A percentile compares a stretch with the other conserved stretches of the same genome.
Evolutionary conservation across 306 rosid genomes (phyloP).

Genomic region (Quercus dentata): DNA sequence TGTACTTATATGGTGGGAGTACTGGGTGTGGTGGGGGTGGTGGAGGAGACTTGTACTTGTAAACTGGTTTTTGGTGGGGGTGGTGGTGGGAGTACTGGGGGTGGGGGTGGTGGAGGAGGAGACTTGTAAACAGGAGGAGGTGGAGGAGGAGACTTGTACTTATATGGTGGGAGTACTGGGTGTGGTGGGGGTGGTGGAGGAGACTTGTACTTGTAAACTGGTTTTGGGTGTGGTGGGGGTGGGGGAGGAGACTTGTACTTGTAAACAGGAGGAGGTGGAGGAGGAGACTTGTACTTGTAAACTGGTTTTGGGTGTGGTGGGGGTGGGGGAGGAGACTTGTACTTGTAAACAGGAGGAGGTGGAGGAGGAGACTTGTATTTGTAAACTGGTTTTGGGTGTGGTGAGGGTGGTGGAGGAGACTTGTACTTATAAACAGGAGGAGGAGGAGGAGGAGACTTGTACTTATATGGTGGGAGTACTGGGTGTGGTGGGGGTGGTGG

Average conservation of each 20-base stretch:
- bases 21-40: conserved; percentile 43
- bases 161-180: too few species aligned
- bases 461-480: neutral
- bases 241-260: neutral
- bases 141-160: conserved; percentile 16
- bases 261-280: rapidly evolving
- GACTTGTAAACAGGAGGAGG: conserved; percentile 29
- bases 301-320: neutral
- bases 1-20: neutral
- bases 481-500: neutral
- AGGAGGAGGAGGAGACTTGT: neutral
- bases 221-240: neutral
- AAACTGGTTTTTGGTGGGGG: conserved; percentile 16
- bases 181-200: neutral
- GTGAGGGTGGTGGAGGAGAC: neutral
- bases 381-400: neutral
- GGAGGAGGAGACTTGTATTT: neutral
- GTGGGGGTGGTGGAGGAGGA: conserved; percentile 60
- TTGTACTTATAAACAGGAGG: neutral
- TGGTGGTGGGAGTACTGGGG: conserved; percentile 36
- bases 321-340: neutral
- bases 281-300: neutral
- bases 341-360: neutral
- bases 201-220: neutral
- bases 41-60: conserved; percentile 66